A percentile compares a stretch with the other conserved stretches of the same genome.
These are phyloP conservation scores for Forsythia viridissima DNA, from an alignment of 257 asterid species.

Conservation along the genomic window DNA sequence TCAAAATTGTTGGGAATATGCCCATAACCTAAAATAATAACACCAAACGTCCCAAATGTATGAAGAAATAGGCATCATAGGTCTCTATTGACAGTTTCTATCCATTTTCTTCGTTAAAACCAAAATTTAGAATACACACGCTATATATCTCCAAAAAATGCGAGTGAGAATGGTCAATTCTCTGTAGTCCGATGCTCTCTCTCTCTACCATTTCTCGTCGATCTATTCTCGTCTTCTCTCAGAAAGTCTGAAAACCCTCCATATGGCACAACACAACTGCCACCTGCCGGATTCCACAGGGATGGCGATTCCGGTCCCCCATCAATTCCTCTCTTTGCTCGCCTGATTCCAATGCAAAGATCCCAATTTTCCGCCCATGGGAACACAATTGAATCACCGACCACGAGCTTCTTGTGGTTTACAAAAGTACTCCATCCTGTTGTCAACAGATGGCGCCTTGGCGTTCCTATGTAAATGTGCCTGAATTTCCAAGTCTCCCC, in stretches of 20 bases:
- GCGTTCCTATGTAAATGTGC: conserved; percentile 55
- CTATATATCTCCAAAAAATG: no score
- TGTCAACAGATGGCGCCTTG: conserved; percentile 55
- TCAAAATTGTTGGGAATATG: no score
- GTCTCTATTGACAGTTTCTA: no score
- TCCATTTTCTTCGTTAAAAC: no score
- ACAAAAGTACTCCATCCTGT: conserved; percentile 62
- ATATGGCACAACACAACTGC: conserved; percentile 42
- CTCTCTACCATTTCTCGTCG: conserved; percentile 23
- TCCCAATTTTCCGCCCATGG: conserved; percentile 47
- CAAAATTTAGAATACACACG: no score
- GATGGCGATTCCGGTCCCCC: conserved; percentile 40
- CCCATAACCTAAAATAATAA: no score
- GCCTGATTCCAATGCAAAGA: conserved; percentile 53
- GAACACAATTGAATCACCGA: conserved; percentile 58
- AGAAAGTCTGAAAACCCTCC: conserved; percentile 46
- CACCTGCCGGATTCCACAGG: conserved; percentile 48
- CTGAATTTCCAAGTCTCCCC: conserved; percentile 56
- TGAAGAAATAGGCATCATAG: no score
- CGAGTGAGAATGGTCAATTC: no score
- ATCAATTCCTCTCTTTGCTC: conserved; percentile 50
- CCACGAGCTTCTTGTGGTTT: conserved; percentile 49
- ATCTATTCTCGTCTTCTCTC: conserved; percentile 39
- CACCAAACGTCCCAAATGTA: no score
- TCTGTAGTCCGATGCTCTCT: no score